Conservation (phyloP, 169 alveolate genomes). For the Eimeria sp. region DNA sequence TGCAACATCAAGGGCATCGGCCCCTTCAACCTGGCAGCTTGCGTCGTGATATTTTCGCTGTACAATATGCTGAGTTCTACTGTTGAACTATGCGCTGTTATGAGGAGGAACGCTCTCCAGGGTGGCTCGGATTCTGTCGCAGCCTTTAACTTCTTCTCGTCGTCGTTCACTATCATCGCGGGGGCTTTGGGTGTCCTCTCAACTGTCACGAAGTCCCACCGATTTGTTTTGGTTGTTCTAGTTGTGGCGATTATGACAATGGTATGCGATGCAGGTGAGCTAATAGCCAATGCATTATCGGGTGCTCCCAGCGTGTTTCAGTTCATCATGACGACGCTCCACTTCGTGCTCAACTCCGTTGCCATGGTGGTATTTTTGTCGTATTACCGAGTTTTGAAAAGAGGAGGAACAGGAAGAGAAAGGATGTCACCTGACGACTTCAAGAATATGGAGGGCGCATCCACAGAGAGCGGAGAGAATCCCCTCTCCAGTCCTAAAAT, state of each 20-base stretch:
- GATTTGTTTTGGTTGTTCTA: slow-evolving; percentile 60
- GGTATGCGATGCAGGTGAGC: slow-evolving; percentile 70
- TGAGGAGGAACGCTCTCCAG: not conserved
- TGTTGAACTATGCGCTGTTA: slow-evolving; percentile 61
- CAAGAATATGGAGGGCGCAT: not conserved
- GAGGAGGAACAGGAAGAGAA: slow-evolving; percentile 77
- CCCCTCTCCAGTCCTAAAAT: not conserved
- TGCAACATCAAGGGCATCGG: slow-evolving; percentile 59
- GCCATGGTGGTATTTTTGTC: slow-evolving; percentile 76
- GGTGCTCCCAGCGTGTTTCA: slow-evolving; percentile 62
- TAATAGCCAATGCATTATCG: slow-evolving; percentile 73
- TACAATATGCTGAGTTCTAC: slow-evolving; percentile 71
- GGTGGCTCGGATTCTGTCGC: slow-evolving; percentile 20
- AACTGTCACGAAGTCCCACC: slow-evolving; percentile 55
- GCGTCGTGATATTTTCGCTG: slow-evolving; percentile 76
- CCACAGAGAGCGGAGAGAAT: not conserved
- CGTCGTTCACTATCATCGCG: slow-evolving; percentile 75
- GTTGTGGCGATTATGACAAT: slow-evolving; percentile 73
- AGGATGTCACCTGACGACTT: slow-evolving; percentile 3
- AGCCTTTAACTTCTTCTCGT: slow-evolving; percentile 63
- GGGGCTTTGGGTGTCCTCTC: slow-evolving; percentile 78
- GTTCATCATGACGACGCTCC: slow-evolving; percentile 70
- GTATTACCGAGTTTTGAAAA: slow-evolving; percentile 43
- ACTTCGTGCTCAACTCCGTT: slow-evolving; percentile 39
- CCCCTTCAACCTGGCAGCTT: slow-evolving; percentile 73